Base-by-base conservation (phyloP, 768 basidiomycete species). In the Termitomyces sp. region DNA sequence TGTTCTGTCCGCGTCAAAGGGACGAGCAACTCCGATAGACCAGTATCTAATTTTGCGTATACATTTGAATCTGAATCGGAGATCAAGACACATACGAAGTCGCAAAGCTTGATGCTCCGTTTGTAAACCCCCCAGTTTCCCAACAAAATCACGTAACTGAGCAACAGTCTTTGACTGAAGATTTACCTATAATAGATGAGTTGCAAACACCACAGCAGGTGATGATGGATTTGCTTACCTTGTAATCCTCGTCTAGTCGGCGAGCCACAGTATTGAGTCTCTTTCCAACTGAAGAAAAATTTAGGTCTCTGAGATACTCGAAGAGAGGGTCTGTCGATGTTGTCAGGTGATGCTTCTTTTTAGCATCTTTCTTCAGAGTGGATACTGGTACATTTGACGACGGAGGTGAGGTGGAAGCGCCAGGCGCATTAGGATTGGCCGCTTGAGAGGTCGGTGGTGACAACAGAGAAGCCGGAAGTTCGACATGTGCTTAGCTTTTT, bases 71-170 rank as follows among this genome's bases (percentile, higher is more conserved):
- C 4, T 34, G 23, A 25, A 47, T 19, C 14, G 8, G 16, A 23
- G 12, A 35, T 42, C 9, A 34, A 14, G 32, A 31, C 14, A 57
- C 93, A 70, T 68, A 98, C 96, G 96, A 50, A 98, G 77, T 60
- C 90, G 78, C 59, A 98, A 70, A 45, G 91, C 84, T 68, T 95
- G 90, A 63, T 97, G 94, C 66, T 99, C 96, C 17, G 83, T 84
- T 73, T 98, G 93, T 60, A 98, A 74, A 2, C 94, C 93, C 21
- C 95, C 92, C 2, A 99, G 78, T 67, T 92, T 95, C 12, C 95
- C 95, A 19, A 99, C 97, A 72, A 99, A 98, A 67, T 95, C 92
- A 56, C 89, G 83, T 64, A 99, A 76, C 71, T 99, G 92, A 11
- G 89, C 84, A 17, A 95, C 89, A 12, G 93, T 95, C 72, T 94